These are phyloP conservation scores for Sclerotinia trifoliorum DNA, from an alignment of 2,329 filamentous ascomycete genomes.

Conservation along the genomic window DNA sequence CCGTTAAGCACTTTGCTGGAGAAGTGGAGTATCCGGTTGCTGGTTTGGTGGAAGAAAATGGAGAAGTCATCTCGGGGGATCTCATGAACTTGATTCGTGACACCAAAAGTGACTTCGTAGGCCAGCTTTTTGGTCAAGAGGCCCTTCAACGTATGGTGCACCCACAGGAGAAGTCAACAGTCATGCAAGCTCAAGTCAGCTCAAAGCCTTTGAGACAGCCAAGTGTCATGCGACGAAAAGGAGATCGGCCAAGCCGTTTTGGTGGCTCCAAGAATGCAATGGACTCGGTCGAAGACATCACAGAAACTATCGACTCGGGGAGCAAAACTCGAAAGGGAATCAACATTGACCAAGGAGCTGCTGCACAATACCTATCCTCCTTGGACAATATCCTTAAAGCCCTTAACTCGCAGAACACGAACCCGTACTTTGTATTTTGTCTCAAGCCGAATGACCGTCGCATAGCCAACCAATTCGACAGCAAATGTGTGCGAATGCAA, in stretches of 20 bases:
- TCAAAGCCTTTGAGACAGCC: constrained; percentile 92
- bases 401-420: constrained; percentile 76
- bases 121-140: constrained; percentile 92
- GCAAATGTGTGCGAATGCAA: constrained; percentile 94
- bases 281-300: constrained; percentile 45
- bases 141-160: constrained; percentile 91
- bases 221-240: constrained; percentile 84
- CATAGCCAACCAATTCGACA: constrained; percentile 98
- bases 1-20: constrained; percentile 91
- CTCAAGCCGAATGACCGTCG: constrained; percentile 95
- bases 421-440: constrained; percentile 95
- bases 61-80: constrained; percentile 92
- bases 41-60: constrained; percentile 89
- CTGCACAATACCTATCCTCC: constrained; percentile 85
- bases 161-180: constrained; percentile 82
- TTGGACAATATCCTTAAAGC: constrained; percentile 90
- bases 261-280: constrained; percentile 35
- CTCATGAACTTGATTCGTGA: constrained; percentile 89
- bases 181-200: constrained; percentile 94
- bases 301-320: constrained; percentile 47
- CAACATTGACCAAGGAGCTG: constrained; percentile 74
- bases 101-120: constrained; percentile 84
- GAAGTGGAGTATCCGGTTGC: constrained; percentile 92
- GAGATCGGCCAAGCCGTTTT: constrained; percentile 36
- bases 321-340: constrained; percentile 43